Evolutionary conservation across 2,329 filamentous ascomycete species (phyloP), one percentile per base, ranked within the genome.

Genomic region (Diaporthe eres): DNA sequence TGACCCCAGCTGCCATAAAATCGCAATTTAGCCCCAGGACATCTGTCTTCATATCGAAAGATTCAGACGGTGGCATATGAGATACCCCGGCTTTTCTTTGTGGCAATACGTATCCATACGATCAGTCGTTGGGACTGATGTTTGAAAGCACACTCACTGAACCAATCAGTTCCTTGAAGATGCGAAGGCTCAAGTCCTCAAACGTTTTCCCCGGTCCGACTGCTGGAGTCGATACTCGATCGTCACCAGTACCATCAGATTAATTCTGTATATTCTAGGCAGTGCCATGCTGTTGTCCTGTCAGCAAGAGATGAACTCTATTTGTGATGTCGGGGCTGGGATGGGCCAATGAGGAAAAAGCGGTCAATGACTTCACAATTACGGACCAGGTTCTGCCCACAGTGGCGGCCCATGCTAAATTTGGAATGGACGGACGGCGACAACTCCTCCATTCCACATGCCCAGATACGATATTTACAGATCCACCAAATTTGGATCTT

Each of bases 331-430:
- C 49, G 34, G 57, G 25, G 34, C 13, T 42, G 47, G 34, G 65
- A 53, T 68, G 65, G 31, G n/a, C 65, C 47, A 51, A 51, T 49
- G 19, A 51, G 28, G 47, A 5, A 51, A 49, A 68, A 68, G 63
- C 63, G 63, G 63, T 68, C 63, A 68, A 68, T 68, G 65, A 68
- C 65, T 34, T 68, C 65, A 68, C 47, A 53, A 39, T 39, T 53
- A 53, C 63, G 63, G 47, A 53, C 31, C 47, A 19, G 17, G 65
- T 53, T 53, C 28, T 68, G 65, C 65, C 65, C 13, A 4, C 65
- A 17, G 19, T 25, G 12, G 34, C 39, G 47, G 8, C n/a, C 19
- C 17, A 44, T 28, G 22, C 34, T 57, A 37, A 60, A 60, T 60
- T 42, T 31, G 47, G 13, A 53, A 34, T 19, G 22, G 39, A 68